phyloP scores from a whole-genome alignment of 331 rosid species.

The Pyrus hybrid region DNA sequence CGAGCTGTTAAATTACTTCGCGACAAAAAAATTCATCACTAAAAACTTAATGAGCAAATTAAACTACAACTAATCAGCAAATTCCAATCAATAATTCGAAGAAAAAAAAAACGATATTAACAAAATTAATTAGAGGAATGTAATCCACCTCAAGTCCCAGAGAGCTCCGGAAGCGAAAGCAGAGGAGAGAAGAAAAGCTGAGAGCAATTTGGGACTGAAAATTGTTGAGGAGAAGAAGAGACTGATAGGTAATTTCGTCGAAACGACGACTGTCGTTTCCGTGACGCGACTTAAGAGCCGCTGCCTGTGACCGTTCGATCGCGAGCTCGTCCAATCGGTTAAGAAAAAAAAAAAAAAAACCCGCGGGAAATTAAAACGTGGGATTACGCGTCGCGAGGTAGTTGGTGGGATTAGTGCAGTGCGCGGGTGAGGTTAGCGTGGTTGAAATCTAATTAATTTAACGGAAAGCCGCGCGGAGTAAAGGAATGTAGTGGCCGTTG shows the following conservation, averaged over 20 bases:
- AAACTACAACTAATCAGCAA: neutral
- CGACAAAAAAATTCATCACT: neutral
- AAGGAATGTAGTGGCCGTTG: neutral
- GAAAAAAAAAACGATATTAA: neutral
- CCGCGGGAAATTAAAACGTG: neutral
- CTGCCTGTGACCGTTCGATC: neutral
- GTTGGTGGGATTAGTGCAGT: neutral
- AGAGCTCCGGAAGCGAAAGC: neutral
- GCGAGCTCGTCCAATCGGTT: neutral
- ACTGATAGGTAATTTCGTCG: neutral
- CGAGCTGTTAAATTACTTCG: too few relatives aligned
- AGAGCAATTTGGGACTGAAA: neutral
- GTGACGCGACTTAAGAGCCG: neutral
- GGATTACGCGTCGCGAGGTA: neutral
- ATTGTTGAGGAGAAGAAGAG: neutral
- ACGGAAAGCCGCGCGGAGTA: neutral
- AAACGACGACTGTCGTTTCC: slow-evolving; percentile 30
- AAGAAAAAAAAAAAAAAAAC: neutral
- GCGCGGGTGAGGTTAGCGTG: neutral
- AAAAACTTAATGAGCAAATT: neutral
- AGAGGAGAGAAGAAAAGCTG: neutral
- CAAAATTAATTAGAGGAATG: neutral
- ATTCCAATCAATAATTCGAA: neutral
- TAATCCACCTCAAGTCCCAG: neutral
- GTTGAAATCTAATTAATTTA: neutral